phyloP scores from a whole-genome alignment of 768 basidiomycete species.

The Austroboletus eburneus region DNA sequence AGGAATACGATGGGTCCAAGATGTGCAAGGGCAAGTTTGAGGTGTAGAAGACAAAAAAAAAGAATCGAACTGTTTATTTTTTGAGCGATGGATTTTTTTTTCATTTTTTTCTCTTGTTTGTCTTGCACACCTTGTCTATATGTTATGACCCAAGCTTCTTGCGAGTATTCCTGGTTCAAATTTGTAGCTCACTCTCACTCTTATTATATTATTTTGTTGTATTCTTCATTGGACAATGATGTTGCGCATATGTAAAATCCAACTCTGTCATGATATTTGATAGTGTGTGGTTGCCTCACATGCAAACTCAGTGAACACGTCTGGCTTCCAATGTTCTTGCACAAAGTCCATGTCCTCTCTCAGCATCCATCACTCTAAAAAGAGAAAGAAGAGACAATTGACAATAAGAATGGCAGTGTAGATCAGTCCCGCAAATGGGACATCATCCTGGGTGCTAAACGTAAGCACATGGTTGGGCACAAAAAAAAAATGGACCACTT shows the following conservation, averaged over 20 bases:
- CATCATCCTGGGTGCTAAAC: slow-evolving; percentile 71
- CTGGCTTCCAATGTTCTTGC: slow-evolving; percentile 53
- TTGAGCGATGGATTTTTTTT: not conserved
- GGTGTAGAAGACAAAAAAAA: not conserved
- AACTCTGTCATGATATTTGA: not conserved
- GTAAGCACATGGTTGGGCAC: too few species aligned
- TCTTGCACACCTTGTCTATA: too few species aligned
- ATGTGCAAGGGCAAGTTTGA: slow-evolving; percentile 19
- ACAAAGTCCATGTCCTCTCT: slow-evolving; percentile 75
- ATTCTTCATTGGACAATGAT: not conserved
- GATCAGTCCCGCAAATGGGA: slow-evolving; percentile 76
- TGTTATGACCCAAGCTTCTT: too few species aligned
- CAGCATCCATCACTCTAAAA: slow-evolving; percentile 84
- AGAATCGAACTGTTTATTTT: not conserved
- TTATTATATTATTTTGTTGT: slow-evolving; percentile 6
- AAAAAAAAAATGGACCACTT: slow-evolving; percentile 66
- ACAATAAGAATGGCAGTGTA: slow-evolving; percentile 86
- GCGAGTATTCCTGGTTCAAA: not conserved
- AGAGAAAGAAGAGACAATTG: slow-evolving; percentile 80
- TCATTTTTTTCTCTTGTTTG: not conserved
- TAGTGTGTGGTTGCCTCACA: not conserved
- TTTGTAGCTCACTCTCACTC: slow-evolving; percentile 1
- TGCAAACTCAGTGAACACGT: slow-evolving; percentile 20
- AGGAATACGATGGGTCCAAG: slow-evolving; percentile 20
- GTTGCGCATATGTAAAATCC: not conserved